These are phyloP conservation scores for Viola odorata DNA, from an alignment of 345 rosid genomes.

Conservation along the genomic window DNA sequence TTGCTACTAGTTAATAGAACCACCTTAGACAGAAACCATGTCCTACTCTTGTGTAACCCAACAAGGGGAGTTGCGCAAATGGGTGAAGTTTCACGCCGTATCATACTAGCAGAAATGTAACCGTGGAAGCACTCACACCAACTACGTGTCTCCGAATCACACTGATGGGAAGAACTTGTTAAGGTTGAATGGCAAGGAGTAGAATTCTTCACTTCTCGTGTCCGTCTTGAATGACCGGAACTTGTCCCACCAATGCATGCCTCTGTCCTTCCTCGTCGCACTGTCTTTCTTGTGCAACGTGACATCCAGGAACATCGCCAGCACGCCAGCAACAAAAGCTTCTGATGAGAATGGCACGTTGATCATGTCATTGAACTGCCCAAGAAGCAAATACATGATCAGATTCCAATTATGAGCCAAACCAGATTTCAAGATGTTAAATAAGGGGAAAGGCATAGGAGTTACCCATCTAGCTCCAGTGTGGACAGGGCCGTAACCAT, in stretches of 20 bases:
- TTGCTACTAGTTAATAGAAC: not conserved
- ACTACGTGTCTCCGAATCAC: constrained; percentile 27
- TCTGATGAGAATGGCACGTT: constrained; percentile 90
- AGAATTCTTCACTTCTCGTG: constrained; percentile 93
- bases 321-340: constrained; percentile 71
- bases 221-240: constrained; percentile 80
- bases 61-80: not conserved
- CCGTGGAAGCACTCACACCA: not conserved
- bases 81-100: not conserved
- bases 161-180: constrained; percentile 94
- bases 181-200: constrained; percentile 82
- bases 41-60: not conserved
- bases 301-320: constrained; percentile 64
- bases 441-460: not conserved
- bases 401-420: not conserved
- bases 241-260: constrained; percentile 87
- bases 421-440: not conserved
- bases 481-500: constrained; percentile 34
- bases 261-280: constrained; percentile 63
- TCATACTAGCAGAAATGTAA: not conserved
- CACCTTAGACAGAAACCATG: not conserved
- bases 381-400: constrained; percentile 4
- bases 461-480: constrained; percentile 37
- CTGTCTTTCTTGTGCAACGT: constrained; percentile 56
- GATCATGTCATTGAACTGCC: constrained; percentile 95